These are phyloP conservation scores for Tuber indicum DNA, from an alignment of 495 filamentous ascomycete species.

Conservation along the genomic window DNA sequence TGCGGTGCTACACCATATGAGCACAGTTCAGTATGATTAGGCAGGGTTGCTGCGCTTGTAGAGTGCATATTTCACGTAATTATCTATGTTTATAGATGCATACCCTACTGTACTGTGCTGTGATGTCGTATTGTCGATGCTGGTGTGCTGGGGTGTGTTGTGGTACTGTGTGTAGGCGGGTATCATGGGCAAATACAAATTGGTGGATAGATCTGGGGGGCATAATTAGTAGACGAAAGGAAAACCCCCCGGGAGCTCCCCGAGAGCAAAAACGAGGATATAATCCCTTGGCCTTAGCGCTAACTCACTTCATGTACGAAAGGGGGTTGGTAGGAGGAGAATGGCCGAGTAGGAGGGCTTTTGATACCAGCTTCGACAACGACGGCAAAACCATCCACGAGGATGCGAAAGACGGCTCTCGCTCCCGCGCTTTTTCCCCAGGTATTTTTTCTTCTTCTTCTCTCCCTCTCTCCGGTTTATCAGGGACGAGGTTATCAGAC, in stretches of 20 bases:
- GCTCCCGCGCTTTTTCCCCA: not conserved
- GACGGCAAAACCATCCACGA: not conserved
- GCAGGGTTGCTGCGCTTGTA: not conserved
- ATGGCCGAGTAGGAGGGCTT: not conserved
- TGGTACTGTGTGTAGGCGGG: not conserved
- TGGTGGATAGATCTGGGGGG: not conserved
- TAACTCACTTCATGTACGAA: not conserved
- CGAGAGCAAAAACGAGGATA: not conserved
- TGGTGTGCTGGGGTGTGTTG: not conserved
- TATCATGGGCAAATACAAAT: not conserved
- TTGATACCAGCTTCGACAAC: not conserved
- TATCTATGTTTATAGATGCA: not conserved
- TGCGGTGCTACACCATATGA: not conserved
- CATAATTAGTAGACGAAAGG: not conserved
- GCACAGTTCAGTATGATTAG: not conserved
- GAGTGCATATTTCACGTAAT: not conserved
- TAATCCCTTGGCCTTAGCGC: not conserved
- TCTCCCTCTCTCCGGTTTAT: not conserved
- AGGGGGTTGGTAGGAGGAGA: not conserved
- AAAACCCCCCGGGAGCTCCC: not conserved
- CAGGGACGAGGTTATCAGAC: constrained; percentile 1
- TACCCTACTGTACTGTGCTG: not conserved
- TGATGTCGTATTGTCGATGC: not conserved
- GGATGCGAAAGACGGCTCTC: not conserved
- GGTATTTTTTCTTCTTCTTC: not conserved